Evolutionary conservation across 108 stramenopile species (phyloP), one percentile per base, ranked within the genome.

Genomic region (Cyclostephanos tholiformis): DNA sequence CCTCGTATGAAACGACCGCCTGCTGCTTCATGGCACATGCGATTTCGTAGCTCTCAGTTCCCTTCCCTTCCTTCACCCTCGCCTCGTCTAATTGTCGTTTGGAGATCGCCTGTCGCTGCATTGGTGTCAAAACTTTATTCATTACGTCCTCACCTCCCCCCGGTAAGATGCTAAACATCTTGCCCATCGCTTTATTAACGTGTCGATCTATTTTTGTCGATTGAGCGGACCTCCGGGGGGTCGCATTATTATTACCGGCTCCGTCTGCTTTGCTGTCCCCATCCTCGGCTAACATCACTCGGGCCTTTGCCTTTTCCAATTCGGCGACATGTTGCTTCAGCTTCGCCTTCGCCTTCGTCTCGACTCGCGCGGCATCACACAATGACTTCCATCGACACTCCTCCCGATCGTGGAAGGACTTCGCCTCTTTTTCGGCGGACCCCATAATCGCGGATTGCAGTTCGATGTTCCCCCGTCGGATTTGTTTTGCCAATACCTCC

Each of bases 111-210:
- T 65, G 60, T 32, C 85, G 53, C 29, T 89, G 85, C 44, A 84
- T 75, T 26, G 87, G 83, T 23, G 75, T 86, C 2, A 94, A 72
- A 26, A 91, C 87, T 41, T 90, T 89, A 26, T 74, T 69, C 86
- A 93, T 87, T 5, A 88, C 89, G 32, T 89, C 78, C 27, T 88
- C 89, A 23, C 89, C 93, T 0, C 86, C 85, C 48, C 86, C 65
- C 22, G 87, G 85, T 23, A 87, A 61, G 12, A 81, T 80, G 13
- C 78, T 71, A 27, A 89, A 76, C 79, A 89, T 85, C 51, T 85
- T 84, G 5, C 84, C 86, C 64, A 89, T 69, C 8, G 84, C 86
- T 66, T 85, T 89, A 36, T 74, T 84, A 64, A 89, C 66, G 16
- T 67, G 50, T 35, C 67, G 30, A 25, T 57, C 50, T 44, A 75